Evolutionary conservation across 768 basidiomycete genomes (phyloP), one percentile per base, ranked within the genome.

Genomic region (Agrocybe chaxingu): DNA sequence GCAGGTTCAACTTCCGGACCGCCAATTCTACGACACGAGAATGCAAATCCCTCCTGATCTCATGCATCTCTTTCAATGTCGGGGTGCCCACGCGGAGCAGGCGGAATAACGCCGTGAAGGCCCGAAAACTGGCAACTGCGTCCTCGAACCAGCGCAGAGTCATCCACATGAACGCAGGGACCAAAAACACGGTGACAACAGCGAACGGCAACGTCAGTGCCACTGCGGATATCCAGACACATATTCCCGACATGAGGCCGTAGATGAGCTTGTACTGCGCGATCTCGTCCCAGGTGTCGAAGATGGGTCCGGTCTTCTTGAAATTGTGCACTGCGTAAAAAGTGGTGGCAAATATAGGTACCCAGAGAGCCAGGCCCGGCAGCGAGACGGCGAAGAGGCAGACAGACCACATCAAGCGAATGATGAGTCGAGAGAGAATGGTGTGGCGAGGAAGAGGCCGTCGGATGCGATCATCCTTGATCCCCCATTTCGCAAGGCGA

Each of bases 261-360:
- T 90, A 91, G 16, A 86, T 80, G 47, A 93, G 82, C 64, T 92
- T 93, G 67, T 90, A 89, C 62, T 93, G 89, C 8, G 91, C 89
- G 55, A 93, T 90, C 64, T 93, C 91, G 59, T 93, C 92, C 78
- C 82, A 92, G 0, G 89, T 92, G 61, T 93, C 88, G 72, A 86
- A 88, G 34, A 88, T 77, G 0, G 89, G 89, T 0, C 91, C 91
- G 0, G 79, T 85, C 68, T 83, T 85, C 68, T 87, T 89, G 74
- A 89, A 89, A 55, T 84, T 82, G 58, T 77, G 79, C 16, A 87
- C 87, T 2, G 80, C 85, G 58, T 80, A 77, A 56, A 82, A 80
- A 1, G 89, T 87, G 13, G 84, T 82, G 45, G 70, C 55, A 58
- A 93, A 92, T 10, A 93, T 73, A 1, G 92, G 93, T 4, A 81